Conservation (phyloP, 352 stramenopile genomes). For the Hyaloperonospora brassicae region DNA sequence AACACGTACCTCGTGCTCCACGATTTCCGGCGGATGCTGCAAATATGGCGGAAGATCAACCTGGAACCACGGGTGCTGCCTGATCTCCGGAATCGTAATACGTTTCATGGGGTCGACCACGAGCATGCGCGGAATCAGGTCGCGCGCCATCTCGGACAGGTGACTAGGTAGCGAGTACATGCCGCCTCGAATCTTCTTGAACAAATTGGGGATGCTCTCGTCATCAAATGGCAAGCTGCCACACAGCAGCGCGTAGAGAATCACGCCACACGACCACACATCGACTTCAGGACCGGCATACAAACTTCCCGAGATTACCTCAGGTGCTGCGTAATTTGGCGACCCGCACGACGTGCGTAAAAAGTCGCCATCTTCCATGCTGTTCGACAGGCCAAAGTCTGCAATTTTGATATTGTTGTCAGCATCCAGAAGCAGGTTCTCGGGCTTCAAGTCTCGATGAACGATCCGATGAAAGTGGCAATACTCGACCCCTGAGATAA, state of each 20-base stretch:
- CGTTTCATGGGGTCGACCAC: slow-evolving; percentile 99
- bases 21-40: slow-evolving; percentile 90
- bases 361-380: slow-evolving; percentile 98
- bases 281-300: slow-evolving; percentile 98
- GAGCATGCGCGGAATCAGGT: slow-evolving; percentile 98
- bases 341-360: slow-evolving; percentile 95
- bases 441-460: slow-evolving; percentile 97
- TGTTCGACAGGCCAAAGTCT: slow-evolving; percentile 99
- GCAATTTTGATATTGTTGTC: slow-evolving; percentile 99
- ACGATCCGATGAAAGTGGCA: slow-evolving; percentile 99
- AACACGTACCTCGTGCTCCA: slow-evolving; percentile 89
- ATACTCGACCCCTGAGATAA: slow-evolving; percentile 98
- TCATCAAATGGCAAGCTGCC: slow-evolving; percentile 98
- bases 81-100: slow-evolving; percentile 98
- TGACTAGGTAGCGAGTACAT: slow-evolving; percentile 98
- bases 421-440: slow-evolving; percentile 95
- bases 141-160: slow-evolving; percentile 90
- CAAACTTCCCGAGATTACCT: slow-evolving; percentile 97
- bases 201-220: slow-evolving; percentile 97
- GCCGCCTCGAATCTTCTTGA: slow-evolving; percentile 98
- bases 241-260: slow-evolving; percentile 98
- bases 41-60: slow-evolving; percentile 97
- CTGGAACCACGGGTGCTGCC: slow-evolving; percentile 97
- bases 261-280: slow-evolving; percentile 98
- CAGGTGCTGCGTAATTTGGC: slow-evolving; percentile 98